Conservation (phyloP, 2,329 filamentous ascomycete genomes). For the Penicillium sp. region DNA sequence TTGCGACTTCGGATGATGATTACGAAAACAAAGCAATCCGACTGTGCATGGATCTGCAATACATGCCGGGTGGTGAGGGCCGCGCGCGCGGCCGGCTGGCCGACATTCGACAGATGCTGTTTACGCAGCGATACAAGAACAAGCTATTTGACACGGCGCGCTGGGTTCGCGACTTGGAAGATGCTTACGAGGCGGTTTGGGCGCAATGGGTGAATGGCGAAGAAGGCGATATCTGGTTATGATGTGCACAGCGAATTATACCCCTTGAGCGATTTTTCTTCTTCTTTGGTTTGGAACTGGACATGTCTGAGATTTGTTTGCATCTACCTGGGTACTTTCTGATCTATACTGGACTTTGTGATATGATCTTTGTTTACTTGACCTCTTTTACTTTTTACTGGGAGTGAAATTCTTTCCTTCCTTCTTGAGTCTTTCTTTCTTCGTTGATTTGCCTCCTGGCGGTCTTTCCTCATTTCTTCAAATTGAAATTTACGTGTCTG, state of each 20-base stretch:
- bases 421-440: neutral
- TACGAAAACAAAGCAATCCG: constrained; percentile 79
- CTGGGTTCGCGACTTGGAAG: constrained; percentile 89
- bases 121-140: constrained; percentile 80
- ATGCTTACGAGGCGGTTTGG: constrained; percentile 88
- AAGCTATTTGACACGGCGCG: constrained; percentile 87
- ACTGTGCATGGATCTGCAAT: constrained; percentile 67
- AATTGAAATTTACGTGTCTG: neutral
- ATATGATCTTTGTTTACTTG: neutral
- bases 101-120: constrained; percentile 79
- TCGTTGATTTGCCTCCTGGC: neutral
- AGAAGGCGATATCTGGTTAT: constrained; percentile 90
- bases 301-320: constrained; percentile 3
- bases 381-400: neutral
- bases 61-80: constrained; percentile 49
- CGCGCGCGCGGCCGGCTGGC: constrained; percentile 67
- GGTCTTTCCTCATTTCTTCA: neutral
- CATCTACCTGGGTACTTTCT: neutral
- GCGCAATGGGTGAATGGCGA: constrained; percentile 80
- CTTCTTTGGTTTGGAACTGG: constrained; percentile 12
- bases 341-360: neutral
- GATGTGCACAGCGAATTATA: constrained; percentile 42
- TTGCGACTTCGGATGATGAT: constrained; percentile 74
- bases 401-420: neutral
- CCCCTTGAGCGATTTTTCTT: constrained; percentile 40